Evolutionary conservation across 768 basidiomycete species (phyloP), one percentile per base, ranked within the genome.

Genomic region (Psilocybe tampanensis): DNA sequence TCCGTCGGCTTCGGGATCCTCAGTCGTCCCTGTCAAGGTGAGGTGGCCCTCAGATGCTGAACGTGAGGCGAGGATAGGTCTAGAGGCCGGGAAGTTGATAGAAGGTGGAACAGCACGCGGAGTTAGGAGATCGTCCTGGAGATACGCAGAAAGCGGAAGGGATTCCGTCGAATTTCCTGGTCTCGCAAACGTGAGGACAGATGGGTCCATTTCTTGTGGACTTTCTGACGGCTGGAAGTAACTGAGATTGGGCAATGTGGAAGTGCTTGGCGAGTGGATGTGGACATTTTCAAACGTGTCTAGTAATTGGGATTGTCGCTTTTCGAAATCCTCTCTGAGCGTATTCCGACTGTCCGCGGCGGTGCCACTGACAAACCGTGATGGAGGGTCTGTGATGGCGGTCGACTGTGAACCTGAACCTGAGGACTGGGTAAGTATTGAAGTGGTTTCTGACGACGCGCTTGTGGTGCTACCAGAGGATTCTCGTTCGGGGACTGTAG

Each of bases 151-250:
- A 2, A 62, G 44, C 32, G 81, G 82, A 9, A 90, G 74, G 58
- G 84, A 85, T 74, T 92, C 90, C 7, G 92, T 93, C 12, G 88
- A 90, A 50, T 83, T 80, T 11, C 81, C 86, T 15, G 94, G 90
- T 47, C 93, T 82, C 21, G 86, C 89, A 70, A 94, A 87, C 17
- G 76, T 77, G 62, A 89, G 74, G 34, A 95, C 93, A 15, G 88
- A 89, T 7, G 85, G 85, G 66, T 92, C 89, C 80, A 87, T 83
- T 65, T 89, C 79, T 15, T 65, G 60, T 2, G 80, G 78, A 55
- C 80, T 82, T 29, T 79, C 76, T n/a, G 71, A 70, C 6, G 65
- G 65, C 39, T 68, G 70, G 54, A 65, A 60, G 56, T 66, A 60
- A 36, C 55, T 55, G 44, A 72, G 57, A 50, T 59, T 61, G 23